Evolutionary conservation across 768 basidiomycete species (phyloP), one percentile per base, ranked within the genome.

Genomic region (Baorangia bicolor): DNA sequence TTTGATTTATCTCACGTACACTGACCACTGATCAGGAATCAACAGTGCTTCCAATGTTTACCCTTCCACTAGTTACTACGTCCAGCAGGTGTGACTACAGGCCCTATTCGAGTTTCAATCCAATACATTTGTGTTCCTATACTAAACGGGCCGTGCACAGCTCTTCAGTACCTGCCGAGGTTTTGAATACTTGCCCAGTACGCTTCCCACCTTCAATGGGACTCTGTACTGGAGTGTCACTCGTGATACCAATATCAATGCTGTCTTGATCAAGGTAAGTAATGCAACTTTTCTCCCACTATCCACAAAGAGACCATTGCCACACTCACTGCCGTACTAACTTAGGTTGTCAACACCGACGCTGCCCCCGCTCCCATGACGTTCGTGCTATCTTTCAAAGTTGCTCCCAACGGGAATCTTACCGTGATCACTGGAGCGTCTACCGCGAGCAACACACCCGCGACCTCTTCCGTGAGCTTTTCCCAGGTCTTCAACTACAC

Each of bases 211-310:
- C 23, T 55, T 59, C 4, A 72, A 64, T 7, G 83, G 81, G 7
- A 81, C 82, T 3, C 65, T 84, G 2, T 81, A 81, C 69, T 88
- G 86, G 86, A 85, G 83, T 58, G 80, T 86, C 55, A 73, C 73
- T 7, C 66, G 57, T 3, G 66, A 63, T 12, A 34, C 12, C 11
- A 49, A 48, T 1, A 41, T 56, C 33, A 62, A 65, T 0, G 64
- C 74, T 5, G 61, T 86, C 44, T 79, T 81, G 55, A 79, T 87
- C 70, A 87, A 88, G 78, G 85, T 78, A 41, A 5, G 51, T 45
- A 13, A 40, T 25, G 30, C 20, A 18, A 12, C 23, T 2, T 10
- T 0, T 35, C 14, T 16, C 38, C 8, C 10, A 23, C 18, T 7
- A 8, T n/a, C 28, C 20, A 31, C 28, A 35, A 10, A 9, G 5